A percentile compares a stretch with the other conserved stretches of the same genome.
Evolutionary conservation across 345 rosid genomes (phyloP).

Genomic region (Noccaea caerulescens): DNA sequence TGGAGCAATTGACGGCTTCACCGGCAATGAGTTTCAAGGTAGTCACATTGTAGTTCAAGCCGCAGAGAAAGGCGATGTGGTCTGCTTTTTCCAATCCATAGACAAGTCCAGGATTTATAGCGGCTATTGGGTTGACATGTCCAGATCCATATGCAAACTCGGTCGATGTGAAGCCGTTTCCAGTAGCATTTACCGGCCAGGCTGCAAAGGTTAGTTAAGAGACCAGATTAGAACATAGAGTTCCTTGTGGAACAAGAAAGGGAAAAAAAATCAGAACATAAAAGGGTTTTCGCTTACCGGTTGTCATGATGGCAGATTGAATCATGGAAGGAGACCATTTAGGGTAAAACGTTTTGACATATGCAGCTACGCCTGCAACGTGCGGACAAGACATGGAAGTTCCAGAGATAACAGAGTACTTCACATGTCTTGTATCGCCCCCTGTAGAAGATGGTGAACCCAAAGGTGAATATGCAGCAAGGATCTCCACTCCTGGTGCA

Average conservation of each 20-base stretch:
- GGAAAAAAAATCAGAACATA: too few relatives aligned
- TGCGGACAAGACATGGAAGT: slow-evolving; percentile 73
- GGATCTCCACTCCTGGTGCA: slow-evolving; percentile 51
- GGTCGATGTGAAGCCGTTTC: neutral
- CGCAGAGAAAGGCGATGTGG: slow-evolving; percentile 50
- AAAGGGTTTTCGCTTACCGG: slow-evolving; percentile 40
- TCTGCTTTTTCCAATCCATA: slow-evolving; percentile 42
- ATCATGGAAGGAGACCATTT: slow-evolving; percentile 63
- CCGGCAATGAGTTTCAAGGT: slow-evolving; percentile 36
- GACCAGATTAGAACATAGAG: neutral
- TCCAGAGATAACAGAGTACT: slow-evolving; percentile 44
- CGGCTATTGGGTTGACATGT: slow-evolving; percentile 53
- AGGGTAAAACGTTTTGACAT: slow-evolving; percentile 49
- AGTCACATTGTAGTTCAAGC: slow-evolving; percentile 31
- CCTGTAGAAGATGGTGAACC: neutral
- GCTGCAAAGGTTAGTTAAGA: slow-evolving; percentile 39
- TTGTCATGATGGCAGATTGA: slow-evolving; percentile 67
- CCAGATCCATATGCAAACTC: slow-evolving; percentile 66
- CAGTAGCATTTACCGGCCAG: slow-evolving; percentile 43
- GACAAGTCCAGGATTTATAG: slow-evolving; percentile 49
- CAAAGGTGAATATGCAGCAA: slow-evolving; percentile 48
- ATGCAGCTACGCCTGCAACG: slow-evolving; percentile 51
- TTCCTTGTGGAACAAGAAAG: neutral
- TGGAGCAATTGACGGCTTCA: slow-evolving; percentile 41
- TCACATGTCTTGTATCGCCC: slow-evolving; percentile 31